phyloP scores from a whole-genome alignment of 352 stramenopile species.

The Phytophthora palmivora region DNA sequence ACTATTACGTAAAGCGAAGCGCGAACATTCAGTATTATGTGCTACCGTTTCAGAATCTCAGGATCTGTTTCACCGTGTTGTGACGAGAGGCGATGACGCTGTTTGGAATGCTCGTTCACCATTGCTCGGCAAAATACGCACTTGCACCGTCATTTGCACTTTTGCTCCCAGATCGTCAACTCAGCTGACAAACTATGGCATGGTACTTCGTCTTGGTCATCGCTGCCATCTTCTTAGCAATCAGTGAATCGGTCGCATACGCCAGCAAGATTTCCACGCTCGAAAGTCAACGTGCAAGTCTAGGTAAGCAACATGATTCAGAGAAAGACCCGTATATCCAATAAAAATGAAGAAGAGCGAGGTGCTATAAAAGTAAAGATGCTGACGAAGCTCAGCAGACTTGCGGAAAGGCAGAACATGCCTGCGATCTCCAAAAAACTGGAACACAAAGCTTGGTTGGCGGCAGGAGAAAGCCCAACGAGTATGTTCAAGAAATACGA shows the following conservation, averaged over 20 bases:
- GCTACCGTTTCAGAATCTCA: no score
- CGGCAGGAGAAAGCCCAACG: neutral
- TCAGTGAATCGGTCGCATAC: neutral
- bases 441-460: conserved; percentile 13
- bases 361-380: neutral
- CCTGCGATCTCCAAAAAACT: conserved; percentile 4
- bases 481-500: neutral
- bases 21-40: no score
- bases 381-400: conserved; percentile 1
- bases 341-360: conserved; percentile 16
- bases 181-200: neutral
- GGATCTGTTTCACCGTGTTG: no score
- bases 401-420: conserved; percentile 7
- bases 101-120: no score
- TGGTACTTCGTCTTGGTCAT: conserved; percentile 1
- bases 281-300: neutral
- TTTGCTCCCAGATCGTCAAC: neutral
- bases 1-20: no score
- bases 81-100: no score
- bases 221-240: neutral
- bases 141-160: no score
- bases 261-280: neutral
- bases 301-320: neutral
- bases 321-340: neutral
- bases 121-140: no score